phyloP scores from a whole-genome alignment of 2,329 filamentous ascomycete genomes.

The Delphinella strobiligena region DNA sequence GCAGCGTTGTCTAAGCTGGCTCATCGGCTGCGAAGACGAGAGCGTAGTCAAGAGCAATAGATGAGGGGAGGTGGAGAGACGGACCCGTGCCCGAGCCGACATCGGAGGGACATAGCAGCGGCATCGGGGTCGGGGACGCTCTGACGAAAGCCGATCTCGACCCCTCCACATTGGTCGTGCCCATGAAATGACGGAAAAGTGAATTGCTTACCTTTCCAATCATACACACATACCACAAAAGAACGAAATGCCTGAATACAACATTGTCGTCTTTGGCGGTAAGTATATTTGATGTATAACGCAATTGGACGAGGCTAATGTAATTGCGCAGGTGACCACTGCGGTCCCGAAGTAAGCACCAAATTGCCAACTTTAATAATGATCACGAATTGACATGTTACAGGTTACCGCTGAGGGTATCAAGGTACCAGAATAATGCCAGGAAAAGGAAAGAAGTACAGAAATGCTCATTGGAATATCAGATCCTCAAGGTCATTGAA shows the following conservation, averaged over 20 bases:
- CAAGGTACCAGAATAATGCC: constrained; percentile 47
- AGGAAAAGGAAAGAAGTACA: not conserved
- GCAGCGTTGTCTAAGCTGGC: too few species aligned
- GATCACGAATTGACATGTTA: constrained; percentile 8
- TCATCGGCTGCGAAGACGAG: too few species aligned
- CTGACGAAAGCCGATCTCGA: not conserved
- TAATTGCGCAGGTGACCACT: constrained; percentile 48
- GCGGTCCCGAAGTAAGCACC: constrained; percentile 63
- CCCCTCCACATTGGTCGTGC: not conserved
- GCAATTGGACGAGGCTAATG: constrained; percentile 6
- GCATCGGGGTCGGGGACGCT: not conserved
- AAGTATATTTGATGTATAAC: constrained; percentile 2
- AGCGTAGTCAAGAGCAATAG: too few species aligned
- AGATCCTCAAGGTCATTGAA: constrained; percentile 74
- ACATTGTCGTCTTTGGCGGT: constrained; percentile 70
- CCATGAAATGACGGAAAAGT: not conserved
- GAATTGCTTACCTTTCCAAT: not conserved
- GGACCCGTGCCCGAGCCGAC: too few species aligned
- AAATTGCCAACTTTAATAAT: not conserved
- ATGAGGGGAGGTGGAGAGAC: too few species aligned
- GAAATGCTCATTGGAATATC: constrained; percentile 8
- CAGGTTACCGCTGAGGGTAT: constrained; percentile 74
- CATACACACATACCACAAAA: constrained; percentile 2
- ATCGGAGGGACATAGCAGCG: too few species aligned
- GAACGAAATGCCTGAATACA: constrained; percentile 54